Base-by-base conservation (phyloP, 805 yeast species). In the Metschnikowia cubensis region DNA sequence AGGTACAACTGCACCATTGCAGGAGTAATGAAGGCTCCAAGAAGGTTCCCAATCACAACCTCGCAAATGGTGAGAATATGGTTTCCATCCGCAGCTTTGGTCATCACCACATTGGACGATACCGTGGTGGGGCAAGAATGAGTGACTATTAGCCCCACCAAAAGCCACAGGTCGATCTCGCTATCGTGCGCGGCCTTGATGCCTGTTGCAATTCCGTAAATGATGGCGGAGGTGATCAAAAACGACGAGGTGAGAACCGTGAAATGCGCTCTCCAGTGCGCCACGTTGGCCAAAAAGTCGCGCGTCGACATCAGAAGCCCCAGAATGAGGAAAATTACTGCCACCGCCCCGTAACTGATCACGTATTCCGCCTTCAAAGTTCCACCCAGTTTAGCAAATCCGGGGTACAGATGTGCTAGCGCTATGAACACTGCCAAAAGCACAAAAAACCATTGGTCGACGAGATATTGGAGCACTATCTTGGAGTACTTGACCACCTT, bases 111-210 rank as follows among this genome's bases (percentile, higher is more conserved):
- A 63, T 90, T 90, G 1, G 96, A 89, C 0, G 91, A 82, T 17
- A 90, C 96, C 0, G 97, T 90, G 7, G 97, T 90, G 29, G 97
- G 97, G 65, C 95, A 87, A 11, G 92, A 80, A 31, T 88, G 87
- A 2, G 96, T 87, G 42, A 89, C 85, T 17, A 90, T 80, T 51
- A 90, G 67, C 0, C 97, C 97, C 13, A 86, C 86, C 20, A 90
- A 70, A 57, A 89, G 77, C 89, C 94, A 89, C 33, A 79, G 75
- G 57, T 83, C 84, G 35, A 89, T 87, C n/a, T 70, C 63, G 1
- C 70, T 65, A 60, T 87, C 76, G 42, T 62, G 58, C 0, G 94
- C 81, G 3, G 71, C 72, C 54, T 77, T 76, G 29, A 89, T 82
- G 0, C 87, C 96, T 49, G 77, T 67, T 38, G 84, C 83, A 46